Evolutionary conservation across 176 grass and related monocot genomes (phyloP).

Genomic region (Urochloa ruziziensis): DNA sequence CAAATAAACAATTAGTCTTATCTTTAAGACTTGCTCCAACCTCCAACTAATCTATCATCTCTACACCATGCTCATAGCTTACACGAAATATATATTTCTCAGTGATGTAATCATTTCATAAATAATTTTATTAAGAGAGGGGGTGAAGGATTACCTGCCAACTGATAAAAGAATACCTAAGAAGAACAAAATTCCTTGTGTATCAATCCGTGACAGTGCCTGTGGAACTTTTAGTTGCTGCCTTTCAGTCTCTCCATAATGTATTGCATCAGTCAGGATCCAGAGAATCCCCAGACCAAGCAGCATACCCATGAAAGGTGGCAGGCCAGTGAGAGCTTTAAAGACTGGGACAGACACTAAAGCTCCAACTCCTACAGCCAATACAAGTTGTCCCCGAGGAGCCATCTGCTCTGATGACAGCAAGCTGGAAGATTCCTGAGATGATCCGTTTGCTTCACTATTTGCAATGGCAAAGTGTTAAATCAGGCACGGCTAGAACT

Average conservation of each 20-base stretch:
- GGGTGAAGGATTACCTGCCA: constrained; percentile 46
- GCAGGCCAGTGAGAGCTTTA: constrained; percentile 83
- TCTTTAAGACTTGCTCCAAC: not conserved
- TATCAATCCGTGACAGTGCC: constrained; percentile 88
- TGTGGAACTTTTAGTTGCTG: constrained; percentile 95
- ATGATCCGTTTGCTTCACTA: constrained; percentile 76
- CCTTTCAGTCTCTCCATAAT: constrained; percentile 76
- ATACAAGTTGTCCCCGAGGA: constrained; percentile 87
- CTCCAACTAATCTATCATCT: not conserved
- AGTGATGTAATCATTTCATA: not conserved
- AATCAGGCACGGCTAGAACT: not conserved
- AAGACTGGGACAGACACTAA: constrained; percentile 87
- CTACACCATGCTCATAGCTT: not conserved
- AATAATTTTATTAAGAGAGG: not conserved
- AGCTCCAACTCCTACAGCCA: constrained; percentile 77
- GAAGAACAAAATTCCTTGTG: constrained; percentile 93
- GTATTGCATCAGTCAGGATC: constrained; percentile 91
- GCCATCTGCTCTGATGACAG: constrained; percentile 91
- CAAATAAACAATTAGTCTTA: not conserved
- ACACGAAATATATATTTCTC: no score
- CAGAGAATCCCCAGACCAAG: constrained; percentile 90
- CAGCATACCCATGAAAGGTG: constrained; percentile 89
- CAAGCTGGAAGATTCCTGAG: constrained; percentile 51
- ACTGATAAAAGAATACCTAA: constrained; percentile 90
- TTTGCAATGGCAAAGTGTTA: constrained; percentile 32